Evolutionary conservation across 2,329 filamentous ascomycete genomes (phyloP).

Genomic region (Phaeoacremonium minimum): DNA sequence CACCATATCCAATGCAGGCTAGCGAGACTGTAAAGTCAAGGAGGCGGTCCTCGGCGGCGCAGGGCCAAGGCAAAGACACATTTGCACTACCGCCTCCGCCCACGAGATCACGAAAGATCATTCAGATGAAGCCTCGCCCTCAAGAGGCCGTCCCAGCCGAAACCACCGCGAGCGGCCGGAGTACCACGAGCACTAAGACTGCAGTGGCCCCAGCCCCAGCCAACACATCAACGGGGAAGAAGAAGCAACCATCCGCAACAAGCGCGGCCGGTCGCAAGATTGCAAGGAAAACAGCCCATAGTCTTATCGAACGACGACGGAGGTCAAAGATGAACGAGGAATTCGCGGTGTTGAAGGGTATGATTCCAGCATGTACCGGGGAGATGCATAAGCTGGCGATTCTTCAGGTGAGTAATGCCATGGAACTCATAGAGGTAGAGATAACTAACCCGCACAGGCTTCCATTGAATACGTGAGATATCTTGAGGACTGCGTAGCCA

Average conservation of each 20-base stretch:
- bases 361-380: slow-evolving; percentile 93
- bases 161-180: slow-evolving; percentile 17
- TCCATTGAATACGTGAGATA: slow-evolving; percentile 96
- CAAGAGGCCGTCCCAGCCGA: slow-evolving; percentile 28
- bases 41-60: slow-evolving; percentile 43
- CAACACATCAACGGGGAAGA: slow-evolving; percentile 50
- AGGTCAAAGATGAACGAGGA: slow-evolving; percentile 99
- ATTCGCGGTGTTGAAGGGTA: slow-evolving; percentile 85
- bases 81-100: slow-evolving; percentile 89
- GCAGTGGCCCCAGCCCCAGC: slow-evolving; percentile 10
- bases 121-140: slow-evolving; percentile 82
- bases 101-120: slow-evolving; percentile 89
- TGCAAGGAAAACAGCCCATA: slow-evolving; percentile 93
- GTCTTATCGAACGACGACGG: slow-evolving; percentile 83
- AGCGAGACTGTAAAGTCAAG: slow-evolving; percentile 50
- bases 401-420: slow-evolving; percentile 64
- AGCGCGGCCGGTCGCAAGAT: slow-evolving; percentile 92
- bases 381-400: slow-evolving; percentile 99
- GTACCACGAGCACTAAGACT: slow-evolving; percentile 10
- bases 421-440: slow-evolving; percentile 2
- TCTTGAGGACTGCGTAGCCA: slow-evolving; percentile 79
- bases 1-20: slow-evolving; percentile 40
- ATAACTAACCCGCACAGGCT: slow-evolving; percentile 50
- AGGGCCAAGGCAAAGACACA: slow-evolving; percentile 48
- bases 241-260: slow-evolving; percentile 70